These are phyloP conservation scores for Coemansia sp. DNA, from an alignment of 192 early-diverging fungal species.

Conservation along the genomic window DNA sequence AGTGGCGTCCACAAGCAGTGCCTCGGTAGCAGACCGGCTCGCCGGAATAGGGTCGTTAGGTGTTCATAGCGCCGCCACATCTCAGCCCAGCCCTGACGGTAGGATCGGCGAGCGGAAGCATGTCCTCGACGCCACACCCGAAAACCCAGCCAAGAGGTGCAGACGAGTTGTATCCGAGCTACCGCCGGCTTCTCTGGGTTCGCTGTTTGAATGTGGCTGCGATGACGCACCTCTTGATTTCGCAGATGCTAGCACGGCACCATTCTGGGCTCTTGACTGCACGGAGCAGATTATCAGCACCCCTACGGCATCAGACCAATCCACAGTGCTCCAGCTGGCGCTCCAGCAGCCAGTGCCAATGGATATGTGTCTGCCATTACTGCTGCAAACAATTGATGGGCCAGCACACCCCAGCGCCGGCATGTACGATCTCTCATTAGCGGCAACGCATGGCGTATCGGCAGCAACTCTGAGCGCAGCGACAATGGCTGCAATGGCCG, in stretches of 20 bases:
- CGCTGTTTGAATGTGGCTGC: background rate
- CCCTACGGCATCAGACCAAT: background rate
- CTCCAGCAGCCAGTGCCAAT: background rate
- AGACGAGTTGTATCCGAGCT: constrained; percentile 46
- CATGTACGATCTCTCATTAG: background rate
- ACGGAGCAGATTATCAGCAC: background rate
- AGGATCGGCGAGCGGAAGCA: constrained; percentile 26
- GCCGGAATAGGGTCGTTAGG: constrained; percentile 22
- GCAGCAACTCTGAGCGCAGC: constrained; percentile 26
- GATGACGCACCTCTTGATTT: background rate
- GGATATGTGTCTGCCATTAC: background rate
- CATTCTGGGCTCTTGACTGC: background rate
- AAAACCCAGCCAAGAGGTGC: constrained; percentile 25
- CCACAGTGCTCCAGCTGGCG: background rate
- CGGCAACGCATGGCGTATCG: background rate
- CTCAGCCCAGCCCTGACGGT: background rate
- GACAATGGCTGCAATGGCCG: constrained; percentile 26
- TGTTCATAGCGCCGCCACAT: background rate
- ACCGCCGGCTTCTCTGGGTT: constrained; percentile 15
- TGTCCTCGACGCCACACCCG: background rate
- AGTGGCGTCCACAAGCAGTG: constrained; percentile 36
- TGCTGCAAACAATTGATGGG: background rate
- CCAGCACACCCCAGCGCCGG: background rate
- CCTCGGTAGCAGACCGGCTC: constrained; percentile 1
- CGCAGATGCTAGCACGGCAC: background rate